These are phyloP conservation scores for Agastache rugosa DNA, from an alignment of 257 asterid species.

Conservation along the genomic window DNA sequence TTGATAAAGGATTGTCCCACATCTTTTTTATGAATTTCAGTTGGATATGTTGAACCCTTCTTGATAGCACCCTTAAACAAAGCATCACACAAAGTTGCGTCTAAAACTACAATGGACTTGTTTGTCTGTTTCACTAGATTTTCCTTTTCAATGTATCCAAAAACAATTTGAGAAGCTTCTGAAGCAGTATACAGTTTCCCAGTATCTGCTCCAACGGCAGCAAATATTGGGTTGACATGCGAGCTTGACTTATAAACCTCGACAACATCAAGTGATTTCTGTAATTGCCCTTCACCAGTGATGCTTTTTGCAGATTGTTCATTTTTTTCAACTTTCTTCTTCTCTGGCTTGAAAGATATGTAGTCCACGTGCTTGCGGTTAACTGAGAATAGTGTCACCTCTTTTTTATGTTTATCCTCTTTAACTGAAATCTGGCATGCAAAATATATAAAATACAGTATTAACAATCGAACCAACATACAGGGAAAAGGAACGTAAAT, in stretches of 20 bases:
- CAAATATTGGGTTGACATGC: constrained; percentile 81
- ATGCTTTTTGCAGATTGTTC: constrained; percentile 55
- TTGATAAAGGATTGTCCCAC: constrained; percentile 68
- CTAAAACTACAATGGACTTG: constrained; percentile 72
- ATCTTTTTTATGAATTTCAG: constrained; percentile 90
- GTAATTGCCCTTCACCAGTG: constrained; percentile 52
- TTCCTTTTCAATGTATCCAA: constrained; percentile 82
- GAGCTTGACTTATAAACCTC: constrained; percentile 87
- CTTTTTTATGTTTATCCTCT: constrained; percentile 94
- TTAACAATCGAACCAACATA: constrained; percentile 21
- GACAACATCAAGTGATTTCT: constrained; percentile 61
- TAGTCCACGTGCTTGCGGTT: constrained; percentile 83
- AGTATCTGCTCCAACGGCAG: constrained; percentile 72
- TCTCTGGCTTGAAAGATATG: constrained; percentile 83
- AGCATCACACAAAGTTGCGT: constrained; percentile 86
- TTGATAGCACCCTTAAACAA: constrained; percentile 90
- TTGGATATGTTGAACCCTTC: constrained; percentile 85
- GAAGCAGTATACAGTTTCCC: constrained; percentile 70
- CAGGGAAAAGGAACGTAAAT: constrained; percentile 18
- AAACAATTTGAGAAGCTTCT: constrained; percentile 81
- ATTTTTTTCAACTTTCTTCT: constrained; percentile 60
- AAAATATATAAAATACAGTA: constrained; percentile 27
- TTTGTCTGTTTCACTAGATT: constrained; percentile 74
- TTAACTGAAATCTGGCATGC: constrained; percentile 76
- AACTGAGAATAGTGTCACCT: constrained; percentile 60